Evolutionary conservation across 257 asterid genomes (phyloP), one percentile per base, ranked within the genome.

Genomic region (Hygrophila difformis): DNA sequence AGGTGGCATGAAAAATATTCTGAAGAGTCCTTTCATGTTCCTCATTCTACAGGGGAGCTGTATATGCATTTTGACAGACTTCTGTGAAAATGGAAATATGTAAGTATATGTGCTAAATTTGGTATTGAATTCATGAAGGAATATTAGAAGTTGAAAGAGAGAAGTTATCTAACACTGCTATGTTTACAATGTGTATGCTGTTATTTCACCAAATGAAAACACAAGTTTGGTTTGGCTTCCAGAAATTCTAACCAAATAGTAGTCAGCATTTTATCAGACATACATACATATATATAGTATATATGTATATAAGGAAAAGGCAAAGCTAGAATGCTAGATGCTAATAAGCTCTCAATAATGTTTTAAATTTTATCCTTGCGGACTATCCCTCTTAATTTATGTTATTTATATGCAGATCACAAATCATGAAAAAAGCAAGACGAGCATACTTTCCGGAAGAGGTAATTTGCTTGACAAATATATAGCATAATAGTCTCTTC

Each of bases 71-170:
- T 64, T 86, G 54, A 91, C 95, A 64, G 63, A 68, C 73, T 82
- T 73, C 36, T 82, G 81, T 59, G 94, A 86, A 74, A 87, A 77
- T 39, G 95, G 93, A 65, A 83, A 86, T 56, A 86, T 91, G 98
- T 91, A 68, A 74, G 98, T 70, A 52, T 5, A 4, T 33, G 3
- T 0, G 37, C 8, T 33, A 9, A 33, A 10, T 2, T 24, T 24
- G 7, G 7, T 2, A 3, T 24, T 24, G 29, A n/a, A n/a, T n/a
- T n/a, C n/a, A n/a, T n/a, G n/a, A n/a, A n/a, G n/a, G n/a, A n/a
- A n/a, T n/a, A n/a, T n/a, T n/a, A n/a, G n/a, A n/a, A n/a, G n/a
- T n/a, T n/a, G n/a, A n/a, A n/a, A n/a, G n/a, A n/a, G n/a, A n/a
- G n/a, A n/a, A n/a, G n/a, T n/a, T n/a, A n/a, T n/a, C n/a, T n/a